A percentile compares a stretch with the other conserved stretches of the same genome.
Conservation (phyloP, 352 stramenopile species). For the Thraustochytrium striatum region DNA sequence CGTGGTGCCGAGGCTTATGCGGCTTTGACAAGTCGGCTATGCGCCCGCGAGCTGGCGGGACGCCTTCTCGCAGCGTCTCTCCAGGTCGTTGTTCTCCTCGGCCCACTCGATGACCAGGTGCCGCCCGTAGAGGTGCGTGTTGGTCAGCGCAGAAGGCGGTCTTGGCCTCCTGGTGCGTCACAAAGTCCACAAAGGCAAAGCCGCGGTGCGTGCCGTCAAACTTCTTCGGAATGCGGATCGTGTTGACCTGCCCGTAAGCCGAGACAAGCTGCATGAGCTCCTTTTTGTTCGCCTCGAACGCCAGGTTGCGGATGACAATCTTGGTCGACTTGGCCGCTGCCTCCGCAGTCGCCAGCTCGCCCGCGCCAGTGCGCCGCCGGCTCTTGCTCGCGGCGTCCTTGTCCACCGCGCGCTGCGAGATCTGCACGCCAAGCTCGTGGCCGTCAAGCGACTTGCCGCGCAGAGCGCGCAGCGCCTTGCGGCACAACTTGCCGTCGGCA, state of each 20-base stretch:
- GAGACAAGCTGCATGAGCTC: conserved; percentile 95
- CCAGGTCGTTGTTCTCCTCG: conserved; percentile 74
- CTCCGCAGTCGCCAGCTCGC: conserved; percentile 55
- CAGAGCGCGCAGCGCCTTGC: conserved; percentile 14
- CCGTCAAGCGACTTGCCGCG: conserved; percentile 2
- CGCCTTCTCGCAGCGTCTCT: conserved; percentile 70
- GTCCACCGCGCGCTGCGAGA: conserved; percentile 5
- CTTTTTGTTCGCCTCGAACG: conserved; percentile 92
- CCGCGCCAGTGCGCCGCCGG: conserved; percentile 74
- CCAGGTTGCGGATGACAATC: conserved; percentile 96
- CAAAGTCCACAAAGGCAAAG: conserved; percentile 98
- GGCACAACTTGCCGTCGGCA: conserved; percentile 56
- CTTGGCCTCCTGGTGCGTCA: conserved; percentile 88
- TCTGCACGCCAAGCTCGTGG: conserved; percentile 4
- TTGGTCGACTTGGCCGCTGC: conserved; percentile 73
- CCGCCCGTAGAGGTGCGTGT: conserved; percentile 96
- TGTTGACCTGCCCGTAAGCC: conserved; percentile 93
- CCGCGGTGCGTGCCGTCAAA: conserved; percentile 94
- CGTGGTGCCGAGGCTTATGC: neutral
- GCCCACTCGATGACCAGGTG: conserved; percentile 98
- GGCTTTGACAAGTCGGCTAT: neutral
- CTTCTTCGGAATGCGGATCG: conserved; percentile 95
- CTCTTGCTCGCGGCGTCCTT: conserved; percentile 54
- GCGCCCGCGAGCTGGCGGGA: neutral
- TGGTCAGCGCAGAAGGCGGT: conserved; percentile 83